These are phyloP conservation scores for Curvularia eragrostidis DNA, from an alignment of 2,329 filamentous ascomycete species.

Conservation along the genomic window DNA sequence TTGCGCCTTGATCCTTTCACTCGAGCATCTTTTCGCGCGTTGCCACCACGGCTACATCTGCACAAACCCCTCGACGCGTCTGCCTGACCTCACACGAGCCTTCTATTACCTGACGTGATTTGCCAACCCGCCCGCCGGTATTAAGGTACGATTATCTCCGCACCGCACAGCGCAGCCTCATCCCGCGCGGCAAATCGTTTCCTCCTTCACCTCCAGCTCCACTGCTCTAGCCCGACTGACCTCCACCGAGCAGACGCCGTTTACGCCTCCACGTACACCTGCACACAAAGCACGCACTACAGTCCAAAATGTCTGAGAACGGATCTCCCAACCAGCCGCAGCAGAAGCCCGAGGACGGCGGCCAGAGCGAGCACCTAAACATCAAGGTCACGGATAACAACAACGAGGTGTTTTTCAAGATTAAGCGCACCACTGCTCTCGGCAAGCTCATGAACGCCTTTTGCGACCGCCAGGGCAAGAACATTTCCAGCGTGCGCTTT, in stretches of 20 bases:
- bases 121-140: constrained; percentile 17
- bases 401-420: constrained; percentile 99
- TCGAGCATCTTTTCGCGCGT: constrained; percentile 25
- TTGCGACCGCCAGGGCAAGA: constrained; percentile 94
- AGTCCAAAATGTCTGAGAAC: constrained; percentile 53
- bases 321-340: constrained; percentile 49
- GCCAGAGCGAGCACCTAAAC: constrained; percentile 83
- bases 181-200: constrained; percentile 21
- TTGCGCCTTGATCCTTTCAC: constrained; percentile 26
- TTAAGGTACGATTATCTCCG: constrained; percentile 28
- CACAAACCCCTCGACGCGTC: constrained; percentile 22
- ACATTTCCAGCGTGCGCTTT: constrained; percentile 83
- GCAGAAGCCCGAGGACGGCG: constrained; percentile 54
- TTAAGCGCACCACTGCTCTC: constrained; percentile 93
- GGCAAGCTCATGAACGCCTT: constrained; percentile 99
- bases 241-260: constrained; percentile 5
- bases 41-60: constrained; percentile 33
- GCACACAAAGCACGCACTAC: constrained; percentile 2
- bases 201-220: constrained; percentile 30
- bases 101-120: constrained; percentile 22
- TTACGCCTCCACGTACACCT: neutral
- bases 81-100: constrained; percentile 12
- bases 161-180: constrained; percentile 29
- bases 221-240: constrained; percentile 25
- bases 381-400: constrained; percentile 99